These are phyloP conservation scores for Nyssa sinensis DNA, from an alignment of 148 eudicot species.

Conservation along the genomic window DNA sequence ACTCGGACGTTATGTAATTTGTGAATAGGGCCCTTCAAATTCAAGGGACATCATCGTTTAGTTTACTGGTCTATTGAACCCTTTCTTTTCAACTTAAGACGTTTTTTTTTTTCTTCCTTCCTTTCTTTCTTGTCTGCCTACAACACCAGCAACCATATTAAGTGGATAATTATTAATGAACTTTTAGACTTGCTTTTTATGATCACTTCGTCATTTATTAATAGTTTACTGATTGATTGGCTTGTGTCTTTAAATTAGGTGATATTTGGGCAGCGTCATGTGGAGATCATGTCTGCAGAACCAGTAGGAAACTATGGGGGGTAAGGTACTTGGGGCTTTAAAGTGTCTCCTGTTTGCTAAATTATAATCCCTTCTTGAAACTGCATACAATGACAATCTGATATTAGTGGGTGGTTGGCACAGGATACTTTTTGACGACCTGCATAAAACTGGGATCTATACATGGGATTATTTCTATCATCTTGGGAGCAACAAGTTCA, in stretches of 20 bases:
- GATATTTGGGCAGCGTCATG: conserved; percentile 80
- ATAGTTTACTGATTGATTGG: too few relatives aligned
- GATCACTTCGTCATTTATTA: background rate
- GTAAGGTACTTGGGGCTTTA: conserved; percentile 55
- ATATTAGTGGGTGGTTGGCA: conserved; percentile 7
- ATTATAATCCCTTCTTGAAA: background rate
- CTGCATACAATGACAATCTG: background rate
- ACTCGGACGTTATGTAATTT: too few relatives aligned
- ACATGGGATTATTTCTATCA: conserved; percentile 85
- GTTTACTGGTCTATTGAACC: too few relatives aligned
- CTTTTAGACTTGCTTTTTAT: too few relatives aligned
- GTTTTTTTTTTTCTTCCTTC: background rate
- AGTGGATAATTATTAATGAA: background rate
- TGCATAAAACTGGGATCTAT: conserved; percentile 92
- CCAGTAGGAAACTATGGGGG: conserved; percentile 98
- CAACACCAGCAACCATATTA: too few relatives aligned
- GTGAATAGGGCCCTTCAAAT: too few relatives aligned
- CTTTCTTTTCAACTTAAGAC: too few relatives aligned
- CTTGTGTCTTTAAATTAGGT: conserved; percentile 56
- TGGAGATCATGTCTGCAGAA: conserved; percentile 96
- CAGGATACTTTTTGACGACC: conserved; percentile 87
- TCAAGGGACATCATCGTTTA: too few relatives aligned
- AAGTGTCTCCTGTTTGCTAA: background rate
- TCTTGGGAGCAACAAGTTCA: conserved; percentile 84
- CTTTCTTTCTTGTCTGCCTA: too few relatives aligned